phyloP scores from a whole-genome alignment of 108 stramenopile species.

The Cyclotella kingstonii region DNA sequence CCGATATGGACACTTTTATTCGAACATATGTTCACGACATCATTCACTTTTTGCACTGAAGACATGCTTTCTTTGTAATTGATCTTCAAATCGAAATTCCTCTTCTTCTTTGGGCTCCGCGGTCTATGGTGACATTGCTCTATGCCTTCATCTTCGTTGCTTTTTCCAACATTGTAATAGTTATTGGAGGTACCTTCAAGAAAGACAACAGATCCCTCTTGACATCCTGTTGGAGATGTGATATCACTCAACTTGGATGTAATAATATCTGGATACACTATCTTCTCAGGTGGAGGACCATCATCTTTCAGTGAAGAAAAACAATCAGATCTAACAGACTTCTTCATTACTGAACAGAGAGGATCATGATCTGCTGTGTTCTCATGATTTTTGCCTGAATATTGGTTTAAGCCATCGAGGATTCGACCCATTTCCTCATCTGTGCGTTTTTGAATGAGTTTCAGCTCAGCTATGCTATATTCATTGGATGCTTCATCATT shows the following conservation, averaged over 20 bases:
- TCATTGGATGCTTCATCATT: constrained; percentile 8
- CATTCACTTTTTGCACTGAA: not conserved
- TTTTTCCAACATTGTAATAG: not conserved
- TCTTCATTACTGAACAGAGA: not conserved
- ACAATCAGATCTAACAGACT: not conserved
- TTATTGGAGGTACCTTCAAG: constrained; percentile 3
- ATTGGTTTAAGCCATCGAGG: constrained; percentile 5
- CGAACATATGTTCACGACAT: too few species aligned
- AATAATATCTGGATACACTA: constrained; percentile 9
- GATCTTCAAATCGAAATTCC: not conserved
- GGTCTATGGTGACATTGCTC: constrained; percentile 7
- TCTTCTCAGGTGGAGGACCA: constrained; percentile 6
- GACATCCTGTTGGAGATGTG: constrained; percentile 18
- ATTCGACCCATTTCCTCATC: constrained; percentile 26
- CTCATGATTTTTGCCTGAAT: constrained; percentile 1
- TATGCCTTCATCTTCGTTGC: constrained; percentile 8
- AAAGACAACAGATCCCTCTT: constrained; percentile 11
- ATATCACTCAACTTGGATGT: constrained; percentile 30
- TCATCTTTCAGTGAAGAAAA: not conserved
- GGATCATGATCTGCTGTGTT: not conserved
- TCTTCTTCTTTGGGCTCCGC: constrained; percentile 7
- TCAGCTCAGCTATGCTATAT: constrained; percentile 12
- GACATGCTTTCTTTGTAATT: not conserved
- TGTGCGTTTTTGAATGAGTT: constrained; percentile 20
- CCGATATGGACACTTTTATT: too few species aligned